phyloP scores from a whole-genome alignment of 208 protist genomes.

The Leishmania turanica region DNA sequence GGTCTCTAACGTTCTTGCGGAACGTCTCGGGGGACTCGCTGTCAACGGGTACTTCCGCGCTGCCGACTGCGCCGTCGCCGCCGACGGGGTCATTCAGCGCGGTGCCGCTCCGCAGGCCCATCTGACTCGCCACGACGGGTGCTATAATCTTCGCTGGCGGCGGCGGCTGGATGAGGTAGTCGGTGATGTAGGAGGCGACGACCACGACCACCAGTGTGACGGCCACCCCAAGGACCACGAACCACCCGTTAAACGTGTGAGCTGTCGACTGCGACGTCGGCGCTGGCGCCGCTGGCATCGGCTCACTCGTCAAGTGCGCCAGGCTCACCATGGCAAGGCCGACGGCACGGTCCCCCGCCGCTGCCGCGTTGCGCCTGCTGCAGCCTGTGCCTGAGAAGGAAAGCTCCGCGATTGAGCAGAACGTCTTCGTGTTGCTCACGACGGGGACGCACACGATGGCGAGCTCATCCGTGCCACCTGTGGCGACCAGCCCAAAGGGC shows the following conservation, averaged over 20 bases:
- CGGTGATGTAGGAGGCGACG: constrained; percentile 39
- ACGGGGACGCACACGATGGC: constrained; percentile 38
- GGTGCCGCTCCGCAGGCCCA: constrained; percentile 14
- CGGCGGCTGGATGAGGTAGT: constrained; percentile 68
- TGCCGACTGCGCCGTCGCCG: background rate
- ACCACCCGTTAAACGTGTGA: constrained; percentile 20
- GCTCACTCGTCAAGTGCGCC: constrained; percentile 13
- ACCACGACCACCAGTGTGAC: constrained; percentile 41
- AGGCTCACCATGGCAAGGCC: constrained; percentile 25
- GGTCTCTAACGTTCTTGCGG: constrained; percentile 2
- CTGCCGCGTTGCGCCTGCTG: background rate
- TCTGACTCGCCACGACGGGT: constrained; percentile 16
- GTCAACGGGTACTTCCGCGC: background rate
- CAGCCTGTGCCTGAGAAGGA: constrained; percentile 15
- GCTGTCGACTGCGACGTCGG: background rate
- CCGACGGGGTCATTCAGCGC: constrained; percentile 5
- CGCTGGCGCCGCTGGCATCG: background rate
- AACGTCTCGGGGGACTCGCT: background rate
- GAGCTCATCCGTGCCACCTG: constrained; percentile 34
- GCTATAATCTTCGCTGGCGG: constrained; percentile 44
- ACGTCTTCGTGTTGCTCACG: background rate
- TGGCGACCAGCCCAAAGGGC: constrained; percentile 36
- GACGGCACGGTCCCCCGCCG: constrained; percentile 4
- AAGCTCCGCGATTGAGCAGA: constrained; percentile 23
- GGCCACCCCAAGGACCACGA: constrained; percentile 49